Evolutionary conservation across 495 filamentous ascomycete species (phyloP), one percentile per base, ranked within the genome.

Genomic region (Penicillium cosmopolitanum): DNA sequence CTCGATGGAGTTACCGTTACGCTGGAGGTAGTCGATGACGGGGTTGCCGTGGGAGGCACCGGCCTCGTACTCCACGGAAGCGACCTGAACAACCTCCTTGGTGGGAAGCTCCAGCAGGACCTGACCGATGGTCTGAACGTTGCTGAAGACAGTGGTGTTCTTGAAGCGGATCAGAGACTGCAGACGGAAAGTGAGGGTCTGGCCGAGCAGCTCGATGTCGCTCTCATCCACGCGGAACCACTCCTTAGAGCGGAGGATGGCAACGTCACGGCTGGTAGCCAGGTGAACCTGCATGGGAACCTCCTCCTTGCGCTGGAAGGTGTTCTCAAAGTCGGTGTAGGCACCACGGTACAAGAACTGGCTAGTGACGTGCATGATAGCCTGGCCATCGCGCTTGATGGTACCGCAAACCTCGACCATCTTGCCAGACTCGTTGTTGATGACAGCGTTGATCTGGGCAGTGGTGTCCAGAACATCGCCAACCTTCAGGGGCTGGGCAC

Each of bases 351-450:
- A 99, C 61, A 99, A 74, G 82, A 98, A 98, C 73, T 98, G 95
- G 51, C 92, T 97, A 13, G 92, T 96, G 15, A 98, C 95, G 69
- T 98, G 92, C 96, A 98, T 98, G 58, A 98, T 92, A n/a, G 91
- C 82, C 63, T 89, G 67, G 51, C 92, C 90, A 43, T 96, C 86
- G 19, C 96, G 86, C 53, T 85, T 89, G 67, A 98, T 96, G 7
- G 95, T 98, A 57, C 95, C 95, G 69, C 93, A 96, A 19, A 99
- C 93, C 75, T 98, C 96, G 9, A 99, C 95, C 92, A 98, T 97
- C 84, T 99, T 99, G 51, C 95, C 95, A 43, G 95, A 94, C 35
- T 96, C 93, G 68, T 97, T 92, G 74, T 98, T 98, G 81, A 99
- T 89, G 56, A 99, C 93, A 18, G 95, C 92, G 66, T 98, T 97